These are phyloP conservation scores for Trichoderma asperellum DNA, from an alignment of 2,329 filamentous ascomycete species.

Conservation along the genomic window DNA sequence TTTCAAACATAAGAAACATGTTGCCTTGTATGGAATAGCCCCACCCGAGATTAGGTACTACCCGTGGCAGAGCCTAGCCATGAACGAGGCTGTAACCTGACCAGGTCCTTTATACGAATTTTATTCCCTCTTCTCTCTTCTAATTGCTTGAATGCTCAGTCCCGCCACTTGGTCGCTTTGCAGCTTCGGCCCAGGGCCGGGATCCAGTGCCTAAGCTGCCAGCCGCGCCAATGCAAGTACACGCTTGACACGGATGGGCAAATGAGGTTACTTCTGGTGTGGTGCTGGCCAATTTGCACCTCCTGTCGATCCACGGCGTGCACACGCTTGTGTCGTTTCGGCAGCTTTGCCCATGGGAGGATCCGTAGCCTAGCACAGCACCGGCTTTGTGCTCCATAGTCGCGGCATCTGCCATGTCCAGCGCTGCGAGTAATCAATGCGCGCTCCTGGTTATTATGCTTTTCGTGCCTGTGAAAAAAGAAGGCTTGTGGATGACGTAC, in stretches of 20 bases:
- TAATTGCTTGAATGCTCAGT: neutral
- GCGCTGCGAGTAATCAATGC: slow-evolving; percentile 19
- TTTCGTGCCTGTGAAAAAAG: slow-evolving; percentile 17
- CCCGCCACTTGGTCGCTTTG: neutral
- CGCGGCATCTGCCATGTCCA: neutral
- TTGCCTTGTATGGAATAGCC: neutral
- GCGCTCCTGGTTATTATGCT: slow-evolving; percentile 6
- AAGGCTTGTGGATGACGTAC: slow-evolving; percentile 7
- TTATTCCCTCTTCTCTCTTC: neutral
- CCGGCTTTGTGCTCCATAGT: neutral
- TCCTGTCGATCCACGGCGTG: slow-evolving; percentile 19
- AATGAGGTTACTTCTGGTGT: slow-evolving; percentile 10
- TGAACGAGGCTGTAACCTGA: neutral
- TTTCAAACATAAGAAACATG: neutral
- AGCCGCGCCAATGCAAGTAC: slow-evolving; percentile 9
- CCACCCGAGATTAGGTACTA: neutral
- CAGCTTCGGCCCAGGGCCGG: neutral
- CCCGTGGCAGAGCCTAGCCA: neutral
- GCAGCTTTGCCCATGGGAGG: neutral
- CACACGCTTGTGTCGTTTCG: neutral
- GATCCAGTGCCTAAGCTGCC: neutral
- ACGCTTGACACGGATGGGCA: neutral
- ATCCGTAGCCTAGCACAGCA: neutral
- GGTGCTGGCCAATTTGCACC: slow-evolving; percentile 2
- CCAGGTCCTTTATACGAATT: slow-evolving; percentile 4